Evolutionary conservation across 1,139 yeast genomes (phyloP), one percentile per base, ranked within the genome.

Genomic region (Suhomyces coccinellae): DNA sequence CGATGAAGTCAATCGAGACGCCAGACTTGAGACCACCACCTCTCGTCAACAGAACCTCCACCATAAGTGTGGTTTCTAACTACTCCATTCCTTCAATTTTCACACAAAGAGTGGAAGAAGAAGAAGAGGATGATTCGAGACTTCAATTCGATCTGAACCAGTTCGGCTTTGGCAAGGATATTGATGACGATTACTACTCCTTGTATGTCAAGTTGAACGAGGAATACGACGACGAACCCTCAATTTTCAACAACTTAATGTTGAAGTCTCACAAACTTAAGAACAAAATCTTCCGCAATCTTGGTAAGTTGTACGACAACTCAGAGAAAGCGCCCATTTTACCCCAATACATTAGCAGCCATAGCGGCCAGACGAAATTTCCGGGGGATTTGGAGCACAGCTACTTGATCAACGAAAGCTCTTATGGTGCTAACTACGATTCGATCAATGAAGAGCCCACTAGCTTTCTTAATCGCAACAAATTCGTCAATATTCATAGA

Each of bases 391-490:
- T 13, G 13, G 48, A 42, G 15, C 34, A 33, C 31, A 29, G 34
- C 22, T 38, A 30, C 20, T 38, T 45, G 5, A 32, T 39, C 32
- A 28, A 16, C 15, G 40, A 40, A 7, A 31, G 26, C 33, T 35
- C 44, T 10, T 38, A 44, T 20, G 32, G 36, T 14, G 31, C 46
- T 20, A 45, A 59, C 31, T 69, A 69, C 43, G 71, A 67, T 50
- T 67, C 74, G 9, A 59, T 69, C 31, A 66, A 68, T 48, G 71
- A 66, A 31, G 71, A 66, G 33, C 62, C 62, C 13, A 58, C 66
- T 8, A 34, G 37, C 9, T 54, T 49, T 41, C 43, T 54, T 38
- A 51, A 50, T 27, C 49, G 57, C 16, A 44, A 50, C 33, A 46
- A 50, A 12, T 43, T 43, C 22, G 36, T 48, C 39, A 50, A 48